These are phyloP conservation scores for Prunus fruticosa DNA, from an alignment of 306 rosid genomes.

Conservation along the genomic window DNA sequence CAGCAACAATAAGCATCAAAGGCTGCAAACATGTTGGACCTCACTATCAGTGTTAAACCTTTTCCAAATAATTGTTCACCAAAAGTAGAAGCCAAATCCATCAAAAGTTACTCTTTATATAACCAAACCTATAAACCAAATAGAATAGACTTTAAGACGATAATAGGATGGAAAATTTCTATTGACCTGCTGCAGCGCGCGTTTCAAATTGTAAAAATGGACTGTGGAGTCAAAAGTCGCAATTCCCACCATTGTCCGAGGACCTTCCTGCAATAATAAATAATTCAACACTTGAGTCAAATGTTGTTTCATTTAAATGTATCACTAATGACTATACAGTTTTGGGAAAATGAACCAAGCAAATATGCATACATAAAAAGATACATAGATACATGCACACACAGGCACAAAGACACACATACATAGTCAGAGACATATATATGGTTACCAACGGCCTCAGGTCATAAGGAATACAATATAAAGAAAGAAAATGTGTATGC, in stretches of 20 bases:
- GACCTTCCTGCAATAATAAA: constrained; percentile 73
- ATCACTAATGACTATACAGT: neutral
- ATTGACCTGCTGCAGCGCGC: constrained; percentile 88
- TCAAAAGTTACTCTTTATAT: neutral
- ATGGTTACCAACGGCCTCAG: neutral
- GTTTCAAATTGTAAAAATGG: constrained; percentile 94
- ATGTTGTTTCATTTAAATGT: neutral
- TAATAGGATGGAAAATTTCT: neutral
- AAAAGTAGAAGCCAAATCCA: constrained; percentile 1
- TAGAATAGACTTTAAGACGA: neutral
- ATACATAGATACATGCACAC: neutral
- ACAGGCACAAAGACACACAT: neutral
- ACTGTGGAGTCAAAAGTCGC: constrained; percentile 96
- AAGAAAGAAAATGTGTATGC: neutral
- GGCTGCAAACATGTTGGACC: constrained; percentile 58
- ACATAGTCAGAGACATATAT: neutral
- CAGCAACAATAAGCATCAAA: constrained; percentile 96
- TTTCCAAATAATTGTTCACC: neutral
- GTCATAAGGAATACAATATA: neutral
- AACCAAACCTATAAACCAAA: neutral
- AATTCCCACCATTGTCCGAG: constrained; percentile 80
- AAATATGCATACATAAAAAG: neutral
- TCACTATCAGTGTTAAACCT: constrained; percentile 21
- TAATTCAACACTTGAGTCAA: constrained; percentile 6
- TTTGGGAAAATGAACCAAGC: neutral